Base-by-base conservation (phyloP, 352 stramenopile species). In the Pythium aquatile region DNA sequence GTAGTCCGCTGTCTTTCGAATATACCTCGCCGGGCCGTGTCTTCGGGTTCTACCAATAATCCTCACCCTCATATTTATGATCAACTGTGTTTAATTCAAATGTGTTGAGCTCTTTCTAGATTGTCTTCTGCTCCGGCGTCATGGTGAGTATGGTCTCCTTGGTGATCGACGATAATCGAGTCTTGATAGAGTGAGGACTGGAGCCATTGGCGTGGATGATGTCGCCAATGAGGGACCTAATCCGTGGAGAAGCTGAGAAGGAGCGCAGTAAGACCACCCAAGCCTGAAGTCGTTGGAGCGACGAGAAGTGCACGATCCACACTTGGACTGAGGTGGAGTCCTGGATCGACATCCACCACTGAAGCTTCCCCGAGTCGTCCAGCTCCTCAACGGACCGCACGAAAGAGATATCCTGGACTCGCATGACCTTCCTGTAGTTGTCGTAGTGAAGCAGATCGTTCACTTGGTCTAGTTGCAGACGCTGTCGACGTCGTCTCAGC, bases 311-410 rank as follows among this genome's bases (percentile, higher is more conserved):
- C 3, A 92, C 42, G 39, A 88, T 69, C 81, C 81, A 92, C 28
- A 86, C 73, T 67, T 90, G 81, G n/a, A 81, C 53, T 4, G 61
- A 68, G 13, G 57, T 67, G 7, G 79, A 56, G 49, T 92, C 81
- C 52, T 89, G 79, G 2, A 92, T 65, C 16, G 79, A 79, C 81
- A 88, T 90, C 81, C 78, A 90, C 79, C 76, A 87, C 52, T 76
- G 77, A 8, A 55, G 64, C 3, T 26, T 14, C 2, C 76, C 69
- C 4, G 59, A 46, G 14, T 70, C 54, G 28, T 76, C 69, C 5
- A 67, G 61, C 30, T 86, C 79, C 42, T 90, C 77, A 3, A 90
- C 72, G 0, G 72, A 73, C 11, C 78, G 87, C 32, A 90, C 72
- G n/a, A 89, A 63, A 17, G 76, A 80, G 54, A 90, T 85, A 64